Evolutionary conservation across 2,329 filamentous ascomycete species (phyloP).

Genomic region (Colletotrichum nymphaeae): DNA sequence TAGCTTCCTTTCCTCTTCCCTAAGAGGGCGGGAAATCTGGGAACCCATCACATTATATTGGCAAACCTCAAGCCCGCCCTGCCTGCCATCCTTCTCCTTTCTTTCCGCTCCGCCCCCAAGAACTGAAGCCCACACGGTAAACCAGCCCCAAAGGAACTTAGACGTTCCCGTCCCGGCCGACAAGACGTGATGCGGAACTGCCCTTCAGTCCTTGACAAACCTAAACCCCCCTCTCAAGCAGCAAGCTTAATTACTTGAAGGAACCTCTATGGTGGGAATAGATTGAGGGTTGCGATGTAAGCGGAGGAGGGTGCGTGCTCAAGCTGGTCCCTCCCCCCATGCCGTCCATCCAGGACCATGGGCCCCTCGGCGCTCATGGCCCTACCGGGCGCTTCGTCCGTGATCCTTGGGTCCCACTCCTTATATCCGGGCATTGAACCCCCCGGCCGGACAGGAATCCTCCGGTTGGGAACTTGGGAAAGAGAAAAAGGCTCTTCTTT

Average conservation of each 20-base stretch:
- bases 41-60: constrained; percentile 3
- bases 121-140: not conserved
- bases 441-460: not conserved
- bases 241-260: constrained; percentile 7
- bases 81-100: not conserved
- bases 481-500: not conserved
- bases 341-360: constrained; percentile 1
- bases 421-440: constrained; percentile 25
- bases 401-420: constrained; percentile 18
- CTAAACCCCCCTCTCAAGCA: not conserved
- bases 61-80: not conserved
- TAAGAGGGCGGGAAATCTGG: not conserved
- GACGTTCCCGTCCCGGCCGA: constrained; percentile 1
- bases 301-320: constrained; percentile 15
- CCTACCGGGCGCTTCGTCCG: constrained; percentile 23
- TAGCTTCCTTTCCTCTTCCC: not conserved
- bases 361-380: constrained; percentile 13
- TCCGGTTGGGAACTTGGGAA: not conserved
- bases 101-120: constrained; percentile 15
- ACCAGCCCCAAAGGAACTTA: not conserved
- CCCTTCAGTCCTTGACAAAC: not conserved
- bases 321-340: not conserved
- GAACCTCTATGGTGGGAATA: constrained; percentile 26
- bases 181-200: not conserved
- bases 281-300: constrained; percentile 29